Conservation (phyloP, 75 land plant genomes). For the Pinus albicaulis region DNA sequence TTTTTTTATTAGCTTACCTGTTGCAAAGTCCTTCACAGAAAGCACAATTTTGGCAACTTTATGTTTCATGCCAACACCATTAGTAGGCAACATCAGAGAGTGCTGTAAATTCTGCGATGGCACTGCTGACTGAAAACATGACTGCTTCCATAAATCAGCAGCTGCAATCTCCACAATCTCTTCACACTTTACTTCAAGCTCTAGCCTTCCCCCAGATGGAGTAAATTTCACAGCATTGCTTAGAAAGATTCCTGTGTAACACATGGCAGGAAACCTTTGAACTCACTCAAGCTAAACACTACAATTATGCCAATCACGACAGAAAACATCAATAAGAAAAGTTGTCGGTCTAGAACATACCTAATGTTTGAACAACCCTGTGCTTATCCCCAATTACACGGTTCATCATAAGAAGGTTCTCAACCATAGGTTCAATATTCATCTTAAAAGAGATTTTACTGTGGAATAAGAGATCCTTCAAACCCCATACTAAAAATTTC, state of each 20-base stretch:
- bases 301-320: not conserved
- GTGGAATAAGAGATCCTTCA: constrained; percentile 36
- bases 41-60: constrained; percentile 29
- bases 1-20: constrained; percentile 20
- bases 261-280: constrained; percentile 1
- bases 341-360: constrained; percentile 5
- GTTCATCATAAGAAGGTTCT: constrained; percentile 19
- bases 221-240: constrained; percentile 51
- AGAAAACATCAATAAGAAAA: not conserved
- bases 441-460: constrained; percentile 30
- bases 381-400: constrained; percentile 45
- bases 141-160: not conserved
- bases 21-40: constrained; percentile 35
- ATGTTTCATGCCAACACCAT: constrained; percentile 2
- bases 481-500: constrained; percentile 40
- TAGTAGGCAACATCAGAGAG: not conserved
- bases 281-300: not conserved
- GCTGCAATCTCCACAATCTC: constrained; percentile 17
- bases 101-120: constrained; percentile 1
- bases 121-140: not conserved
- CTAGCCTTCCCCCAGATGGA: constrained; percentile 38
- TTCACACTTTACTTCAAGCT: constrained; percentile 29
- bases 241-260: constrained; percentile 34
- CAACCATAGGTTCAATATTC: constrained; percentile 29
- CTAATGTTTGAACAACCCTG: constrained; percentile 42